A percentile compares a stretch with the other conserved stretches of the same genome.
Conservation (phyloP, 2,329 filamentous ascomycete genomes). For the Trichocomaceae sp. region DNA sequence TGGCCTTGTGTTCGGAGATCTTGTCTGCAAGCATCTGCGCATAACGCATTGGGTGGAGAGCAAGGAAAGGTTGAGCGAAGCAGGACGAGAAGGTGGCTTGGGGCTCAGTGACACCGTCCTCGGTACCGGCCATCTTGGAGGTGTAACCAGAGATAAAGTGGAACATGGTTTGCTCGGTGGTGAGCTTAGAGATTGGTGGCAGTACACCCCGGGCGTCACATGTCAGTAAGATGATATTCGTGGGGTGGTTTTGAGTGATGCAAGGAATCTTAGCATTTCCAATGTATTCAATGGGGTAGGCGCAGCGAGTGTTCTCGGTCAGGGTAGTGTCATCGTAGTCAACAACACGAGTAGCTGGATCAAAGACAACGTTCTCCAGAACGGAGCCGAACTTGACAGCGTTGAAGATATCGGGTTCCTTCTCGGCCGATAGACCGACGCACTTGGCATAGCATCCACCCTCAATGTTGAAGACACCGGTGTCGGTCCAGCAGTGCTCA, state of each 20-base stretch:
- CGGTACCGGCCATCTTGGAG: conserved; percentile 99
- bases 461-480: conserved; percentile 98
- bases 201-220: conserved; percentile 97
- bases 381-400: conserved; percentile 97
- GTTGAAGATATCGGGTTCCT: conserved; percentile 96
- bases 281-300: conserved; percentile 99
- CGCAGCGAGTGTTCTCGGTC: conserved; percentile 96
- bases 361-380: conserved; percentile 97
- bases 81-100: conserved; percentile 98
- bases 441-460: conserved; percentile 99
- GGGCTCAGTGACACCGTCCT: conserved; percentile 93
- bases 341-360: conserved; percentile 78
- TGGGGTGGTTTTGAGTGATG: conserved; percentile 76
- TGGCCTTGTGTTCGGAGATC: conserved; percentile 90
- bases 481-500: conserved; percentile 99
- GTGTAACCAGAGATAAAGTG: conserved; percentile 99
- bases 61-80: conserved; percentile 98
- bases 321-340: conserved; percentile 94
- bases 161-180: conserved; percentile 96
- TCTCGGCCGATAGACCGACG: conserved; percentile 93
- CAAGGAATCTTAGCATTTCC: conserved; percentile 98
- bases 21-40: conserved; percentile 97
- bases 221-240: conserved; percentile 96
- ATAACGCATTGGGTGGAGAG: conserved; percentile 98
- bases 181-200: conserved; percentile 94